phyloP scores from a whole-genome alignment of 2,329 filamentous ascomycete genomes.

The Ophiostoma himal-ulmi region DNA sequence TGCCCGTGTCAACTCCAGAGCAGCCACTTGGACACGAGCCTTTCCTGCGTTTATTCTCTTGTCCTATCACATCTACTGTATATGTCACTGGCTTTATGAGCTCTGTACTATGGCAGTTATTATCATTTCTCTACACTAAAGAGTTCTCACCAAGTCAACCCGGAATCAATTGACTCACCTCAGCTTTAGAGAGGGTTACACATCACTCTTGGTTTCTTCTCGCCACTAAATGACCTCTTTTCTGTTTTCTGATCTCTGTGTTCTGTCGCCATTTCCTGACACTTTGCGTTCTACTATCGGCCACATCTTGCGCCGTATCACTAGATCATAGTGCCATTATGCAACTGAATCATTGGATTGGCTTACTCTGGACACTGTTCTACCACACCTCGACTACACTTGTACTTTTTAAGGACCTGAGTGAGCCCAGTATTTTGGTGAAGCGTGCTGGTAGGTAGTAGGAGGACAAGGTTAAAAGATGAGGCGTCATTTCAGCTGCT shows the following conservation, averaged over 20 bases:
- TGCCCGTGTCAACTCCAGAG: neutral
- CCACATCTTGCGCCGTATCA: neutral
- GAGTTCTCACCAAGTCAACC: neutral
- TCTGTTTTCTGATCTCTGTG: neutral
- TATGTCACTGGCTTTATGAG: neutral
- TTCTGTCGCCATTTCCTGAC: no score
- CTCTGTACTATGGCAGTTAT: neutral
- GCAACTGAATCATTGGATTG: neutral
- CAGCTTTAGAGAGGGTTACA: neutral
- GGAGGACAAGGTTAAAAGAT: neutral
- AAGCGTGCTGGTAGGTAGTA: neutral
- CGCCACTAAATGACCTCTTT: neutral
- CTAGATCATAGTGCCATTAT: neutral
- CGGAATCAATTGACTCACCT: neutral
- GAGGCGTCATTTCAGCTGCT: neutral
- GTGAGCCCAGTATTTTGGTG: neutral
- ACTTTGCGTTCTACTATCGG: neutral
- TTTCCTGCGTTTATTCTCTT: no score
- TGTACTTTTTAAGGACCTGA: neutral
- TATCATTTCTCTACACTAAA: neutral
- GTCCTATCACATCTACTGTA: neutral
- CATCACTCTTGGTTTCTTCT: neutral
- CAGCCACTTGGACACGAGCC: neutral
- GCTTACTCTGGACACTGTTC: neutral
- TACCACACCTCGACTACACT: conserved; percentile 3